Conservation (phyloP, 1,284 basidiomycete species). For the Xerocomus amazonicus region DNA sequence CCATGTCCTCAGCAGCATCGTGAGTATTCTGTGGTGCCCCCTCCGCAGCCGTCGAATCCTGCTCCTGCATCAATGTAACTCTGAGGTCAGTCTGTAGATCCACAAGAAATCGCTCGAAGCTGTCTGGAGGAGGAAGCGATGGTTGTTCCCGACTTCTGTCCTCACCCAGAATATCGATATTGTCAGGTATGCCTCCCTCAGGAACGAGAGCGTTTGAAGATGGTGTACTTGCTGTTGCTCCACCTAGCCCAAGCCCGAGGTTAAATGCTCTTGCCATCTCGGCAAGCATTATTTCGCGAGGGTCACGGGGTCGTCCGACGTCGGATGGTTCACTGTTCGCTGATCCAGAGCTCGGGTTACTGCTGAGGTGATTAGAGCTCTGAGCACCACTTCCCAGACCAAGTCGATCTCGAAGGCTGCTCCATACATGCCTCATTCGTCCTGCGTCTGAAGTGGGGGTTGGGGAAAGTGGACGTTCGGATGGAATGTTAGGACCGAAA, state of each 20-base stretch:
- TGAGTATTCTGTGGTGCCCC: conserved; percentile 17
- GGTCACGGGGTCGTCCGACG: conserved; percentile 38
- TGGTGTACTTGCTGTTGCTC: conserved; percentile 14
- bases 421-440: conserved; percentile 58
- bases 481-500: conserved; percentile 19
- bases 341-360: conserved; percentile 4
- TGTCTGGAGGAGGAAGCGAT: conserved; percentile 55
- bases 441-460: conserved; percentile 48
- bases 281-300: conserved; percentile 60
- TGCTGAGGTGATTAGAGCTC: conserved; percentile 16
- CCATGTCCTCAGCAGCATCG: conserved; percentile 19
- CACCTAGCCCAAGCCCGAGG: conserved; percentile 55
- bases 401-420: conserved; percentile 60
- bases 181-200: conserved; percentile 9
- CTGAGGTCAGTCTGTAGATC: conserved; percentile 70
- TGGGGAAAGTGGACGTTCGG: conserved; percentile 44
- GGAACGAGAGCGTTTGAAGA: conserved; percentile 7
- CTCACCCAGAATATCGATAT: conserved; percentile 1
- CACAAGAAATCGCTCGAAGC: conserved; percentile 72
- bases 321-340: conserved; percentile 21
- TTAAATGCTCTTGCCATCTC: conserved; percentile 77
- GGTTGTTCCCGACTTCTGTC: conserved; percentile 17
- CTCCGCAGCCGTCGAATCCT: conserved; percentile 12
- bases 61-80: conserved; percentile 45
- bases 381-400: conserved; percentile 39